Percentiles rank a stretch among this genome's conserved stretches.
phyloP scores from a whole-genome alignment of 106 monocot species.

The Apostasia ramifera region DNA sequence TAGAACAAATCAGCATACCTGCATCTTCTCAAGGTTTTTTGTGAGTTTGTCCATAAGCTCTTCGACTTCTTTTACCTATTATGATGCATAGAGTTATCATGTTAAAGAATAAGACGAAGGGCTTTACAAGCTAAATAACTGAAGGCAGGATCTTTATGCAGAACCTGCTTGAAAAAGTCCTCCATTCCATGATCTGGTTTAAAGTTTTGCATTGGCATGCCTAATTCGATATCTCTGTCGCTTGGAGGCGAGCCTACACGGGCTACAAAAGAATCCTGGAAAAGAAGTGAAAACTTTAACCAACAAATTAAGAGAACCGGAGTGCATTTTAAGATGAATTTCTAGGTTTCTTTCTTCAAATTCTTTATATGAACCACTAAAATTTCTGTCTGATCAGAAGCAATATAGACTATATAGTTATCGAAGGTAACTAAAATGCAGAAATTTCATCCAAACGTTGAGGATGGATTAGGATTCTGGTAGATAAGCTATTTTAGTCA shows the following conservation, averaged over 20 bases:
- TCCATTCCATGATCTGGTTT: slow-evolving; percentile 38
- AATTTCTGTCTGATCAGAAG: too few relatives aligned
- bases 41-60: slow-evolving; percentile 36
- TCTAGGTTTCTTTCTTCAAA: not conserved
- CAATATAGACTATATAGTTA: too few relatives aligned
- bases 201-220: slow-evolving; percentile 4
- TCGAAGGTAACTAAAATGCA: not conserved
- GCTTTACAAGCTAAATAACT: not conserved
- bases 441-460: too few relatives aligned
- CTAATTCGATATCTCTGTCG: slow-evolving; percentile 35
- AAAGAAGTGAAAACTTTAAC: not conserved
- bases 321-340: too few relatives aligned
- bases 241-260: not conserved
- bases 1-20: slow-evolving; percentile 21
- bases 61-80: slow-evolving; percentile 35
- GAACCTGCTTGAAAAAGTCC: slow-evolving; percentile 40
- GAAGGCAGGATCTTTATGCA: not conserved
- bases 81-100: not conserved
- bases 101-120: not conserved
- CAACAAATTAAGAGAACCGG: not conserved
- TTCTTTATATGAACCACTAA: too few relatives aligned
- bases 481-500: too few relatives aligned
- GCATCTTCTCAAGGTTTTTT: slow-evolving; percentile 30
- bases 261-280: slow-evolving; percentile 8
- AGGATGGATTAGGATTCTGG: too few relatives aligned